phyloP scores from a whole-genome alignment of 805 yeast genomes.

The Candida piceae region DNA sequence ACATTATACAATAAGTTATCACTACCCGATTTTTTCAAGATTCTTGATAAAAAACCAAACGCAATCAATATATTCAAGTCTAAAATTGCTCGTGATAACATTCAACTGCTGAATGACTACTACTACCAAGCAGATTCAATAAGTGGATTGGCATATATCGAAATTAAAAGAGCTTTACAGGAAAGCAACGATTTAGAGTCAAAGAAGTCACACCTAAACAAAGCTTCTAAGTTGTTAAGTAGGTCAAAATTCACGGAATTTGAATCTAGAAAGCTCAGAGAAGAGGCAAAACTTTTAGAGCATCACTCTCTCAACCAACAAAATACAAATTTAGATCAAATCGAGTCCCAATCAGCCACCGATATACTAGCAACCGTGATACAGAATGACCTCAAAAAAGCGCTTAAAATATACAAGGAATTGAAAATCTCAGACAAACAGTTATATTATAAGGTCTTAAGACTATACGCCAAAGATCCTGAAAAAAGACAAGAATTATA shows the following conservation, averaged over 20 bases:
- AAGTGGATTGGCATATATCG: constrained; percentile 39
- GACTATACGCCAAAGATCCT: constrained; percentile 39
- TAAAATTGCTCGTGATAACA: constrained; percentile 31
- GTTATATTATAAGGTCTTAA: constrained; percentile 48
- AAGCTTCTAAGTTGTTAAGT: constrained; percentile 26
- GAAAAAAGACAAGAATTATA: constrained; percentile 51
- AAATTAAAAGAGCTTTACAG: constrained; percentile 24
- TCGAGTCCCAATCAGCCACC: constrained; percentile 31
- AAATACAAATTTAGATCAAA: constrained; percentile 2
- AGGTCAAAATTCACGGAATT: constrained; percentile 30
- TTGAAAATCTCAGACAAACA: constrained; percentile 56
- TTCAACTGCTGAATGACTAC: constrained; percentile 44
- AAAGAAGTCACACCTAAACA: constrained; percentile 21
- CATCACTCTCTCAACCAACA: constrained; percentile 35
- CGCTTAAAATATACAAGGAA: constrained; percentile 43
- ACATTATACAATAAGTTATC: constrained; percentile 51
- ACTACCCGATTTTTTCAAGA: constrained; percentile 61
- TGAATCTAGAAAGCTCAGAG: constrained; percentile 38
- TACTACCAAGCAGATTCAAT: constrained; percentile 61
- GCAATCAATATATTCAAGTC: constrained; percentile 36
- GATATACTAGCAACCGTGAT: constrained; percentile 45
- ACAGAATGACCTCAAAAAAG: constrained; percentile 43
- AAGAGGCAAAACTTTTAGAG: constrained; percentile 38
- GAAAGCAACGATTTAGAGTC: constrained; percentile 21
- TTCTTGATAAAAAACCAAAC: constrained; percentile 45